A percentile compares a stretch with the other conserved stretches of the same genome.
These are phyloP conservation scores for Xylaria acuta DNA, from an alignment of 495 filamentous ascomycete species.

Conservation along the genomic window DNA sequence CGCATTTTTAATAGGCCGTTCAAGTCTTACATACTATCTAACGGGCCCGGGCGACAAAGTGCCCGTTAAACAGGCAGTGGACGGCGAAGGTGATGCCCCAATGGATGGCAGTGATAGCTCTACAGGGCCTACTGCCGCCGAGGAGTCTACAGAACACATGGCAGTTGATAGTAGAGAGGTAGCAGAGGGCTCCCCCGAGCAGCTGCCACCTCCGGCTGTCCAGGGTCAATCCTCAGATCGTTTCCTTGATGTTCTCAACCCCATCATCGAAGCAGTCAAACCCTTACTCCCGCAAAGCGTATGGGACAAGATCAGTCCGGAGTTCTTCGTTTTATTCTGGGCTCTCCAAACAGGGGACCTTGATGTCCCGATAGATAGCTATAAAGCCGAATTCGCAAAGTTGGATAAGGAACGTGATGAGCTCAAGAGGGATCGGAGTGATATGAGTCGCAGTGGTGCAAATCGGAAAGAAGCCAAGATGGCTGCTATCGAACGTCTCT, in stretches of 20 bases:
- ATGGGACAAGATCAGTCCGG: slow-evolving; percentile 70
- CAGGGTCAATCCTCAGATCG: slow-evolving; percentile 54
- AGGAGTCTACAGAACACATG: slow-evolving; percentile 48
- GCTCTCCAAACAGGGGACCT: slow-evolving; percentile 83
- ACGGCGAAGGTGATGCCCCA: slow-evolving; percentile 49
- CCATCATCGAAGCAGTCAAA: slow-evolving; percentile 72
- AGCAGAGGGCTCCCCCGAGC: slow-evolving; percentile 34
- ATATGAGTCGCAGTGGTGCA: slow-evolving; percentile 67
- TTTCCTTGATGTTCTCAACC: slow-evolving; percentile 76
- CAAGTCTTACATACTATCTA: slow-evolving; percentile 62
- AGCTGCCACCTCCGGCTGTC: slow-evolving; percentile 28
- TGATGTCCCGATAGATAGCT: slow-evolving; percentile 71
- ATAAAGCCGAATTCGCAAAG: slow-evolving; percentile 71
- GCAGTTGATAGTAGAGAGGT: slow-evolving; percentile 39
- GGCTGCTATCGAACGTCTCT: slow-evolving; percentile 63
- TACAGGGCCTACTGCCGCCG: slow-evolving; percentile 28
- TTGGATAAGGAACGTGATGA: slow-evolving; percentile 65
- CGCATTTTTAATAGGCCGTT: slow-evolving; percentile 86
- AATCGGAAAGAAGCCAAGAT: slow-evolving; percentile 69
- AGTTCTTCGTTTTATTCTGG: slow-evolving; percentile 95
- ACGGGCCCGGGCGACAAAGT: slow-evolving; percentile 45
- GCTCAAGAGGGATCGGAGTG: slow-evolving; percentile 72
- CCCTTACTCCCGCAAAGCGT: slow-evolving; percentile 64
- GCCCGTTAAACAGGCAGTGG: slow-evolving; percentile 38
- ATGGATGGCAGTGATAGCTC: slow-evolving; percentile 39